Conservation (phyloP, 192 early-diverging fungal species). For the Chytriomyces sp. region DNA sequence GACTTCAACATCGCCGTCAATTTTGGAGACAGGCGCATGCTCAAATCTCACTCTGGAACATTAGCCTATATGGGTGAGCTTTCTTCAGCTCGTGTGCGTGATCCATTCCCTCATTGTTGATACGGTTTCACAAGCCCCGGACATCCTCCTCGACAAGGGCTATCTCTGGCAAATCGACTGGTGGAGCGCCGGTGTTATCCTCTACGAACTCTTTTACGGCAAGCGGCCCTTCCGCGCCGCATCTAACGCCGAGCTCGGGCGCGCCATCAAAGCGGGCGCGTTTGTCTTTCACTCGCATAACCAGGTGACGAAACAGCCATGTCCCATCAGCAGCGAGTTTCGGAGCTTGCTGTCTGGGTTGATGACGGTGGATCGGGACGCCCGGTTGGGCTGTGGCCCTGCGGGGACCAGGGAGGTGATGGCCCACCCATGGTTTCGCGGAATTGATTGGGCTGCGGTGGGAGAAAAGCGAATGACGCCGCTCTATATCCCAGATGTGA, state of each 20-base stretch:
- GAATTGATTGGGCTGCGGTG: constrained; percentile 54
- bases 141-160: constrained; percentile 35
- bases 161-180: constrained; percentile 72
- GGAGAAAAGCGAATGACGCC: constrained; percentile 43
- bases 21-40: constrained; percentile 14
- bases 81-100: too few species aligned
- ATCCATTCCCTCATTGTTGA: too few species aligned
- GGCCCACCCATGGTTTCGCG: constrained; percentile 54
- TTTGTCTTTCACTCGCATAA: constrained; percentile 61
- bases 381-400: constrained; percentile 75
- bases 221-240: constrained; percentile 69
- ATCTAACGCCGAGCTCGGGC: constrained; percentile 59
- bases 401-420: constrained; percentile 64
- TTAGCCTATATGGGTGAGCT: constrained; percentile 82
- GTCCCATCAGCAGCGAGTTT: constrained; percentile 24
- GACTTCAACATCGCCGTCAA: constrained; percentile 63
- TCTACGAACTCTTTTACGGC: constrained; percentile 88
- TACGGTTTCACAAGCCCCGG: too few species aligned
- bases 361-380: constrained; percentile 67
- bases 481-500: constrained; percentile 57
- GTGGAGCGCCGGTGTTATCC: constrained; percentile 91
- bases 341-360: constrained; percentile 44
- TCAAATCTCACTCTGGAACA: constrained; percentile 88
- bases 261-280: constrained; percentile 59
- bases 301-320: constrained; percentile 28